A percentile compares a stretch with the other conserved stretches of the same genome.
These are phyloP conservation scores for Trifolium fragiferum DNA, from an alignment of 306 rosid genomes.

Conservation along the genomic window DNA sequence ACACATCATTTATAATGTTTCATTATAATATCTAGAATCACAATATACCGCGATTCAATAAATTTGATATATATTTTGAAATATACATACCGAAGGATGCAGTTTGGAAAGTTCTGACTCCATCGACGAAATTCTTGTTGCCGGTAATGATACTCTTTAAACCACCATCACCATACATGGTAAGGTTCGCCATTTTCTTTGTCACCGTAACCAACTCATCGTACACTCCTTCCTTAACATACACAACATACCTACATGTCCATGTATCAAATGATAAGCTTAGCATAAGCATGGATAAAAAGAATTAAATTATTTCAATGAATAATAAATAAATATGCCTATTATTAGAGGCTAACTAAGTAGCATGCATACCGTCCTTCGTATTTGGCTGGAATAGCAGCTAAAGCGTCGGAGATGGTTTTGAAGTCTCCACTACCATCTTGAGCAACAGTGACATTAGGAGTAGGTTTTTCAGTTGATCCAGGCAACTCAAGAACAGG, in stretches of 20 bases:
- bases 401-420: conserved; percentile 73
- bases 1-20: background rate
- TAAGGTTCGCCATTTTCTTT: conserved; percentile 64
- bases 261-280: background rate
- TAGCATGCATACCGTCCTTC: conserved; percentile 59
- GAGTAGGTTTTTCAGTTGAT: conserved; percentile 52
- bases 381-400: conserved; percentile 61
- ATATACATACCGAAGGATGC: conserved; percentile 72
- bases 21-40: background rate
- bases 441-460: conserved; percentile 77
- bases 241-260: conserved; percentile 71
- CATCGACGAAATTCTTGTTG: conserved; percentile 66
- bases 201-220: conserved; percentile 68
- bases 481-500: conserved; percentile 41
- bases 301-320: background rate
- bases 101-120: conserved; percentile 73
- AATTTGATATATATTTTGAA: too few relatives aligned
- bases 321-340: background rate
- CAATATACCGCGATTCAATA: background rate
- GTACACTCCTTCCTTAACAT: conserved; percentile 77
- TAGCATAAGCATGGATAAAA: conserved; percentile 1
- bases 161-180: conserved; percentile 84
- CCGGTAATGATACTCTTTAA: conserved; percentile 79
- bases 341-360: background rate
- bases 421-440: conserved; percentile 77